Conservation (phyloP, 306 rosid genomes). For the Vigna reflexopilosa region DNA sequence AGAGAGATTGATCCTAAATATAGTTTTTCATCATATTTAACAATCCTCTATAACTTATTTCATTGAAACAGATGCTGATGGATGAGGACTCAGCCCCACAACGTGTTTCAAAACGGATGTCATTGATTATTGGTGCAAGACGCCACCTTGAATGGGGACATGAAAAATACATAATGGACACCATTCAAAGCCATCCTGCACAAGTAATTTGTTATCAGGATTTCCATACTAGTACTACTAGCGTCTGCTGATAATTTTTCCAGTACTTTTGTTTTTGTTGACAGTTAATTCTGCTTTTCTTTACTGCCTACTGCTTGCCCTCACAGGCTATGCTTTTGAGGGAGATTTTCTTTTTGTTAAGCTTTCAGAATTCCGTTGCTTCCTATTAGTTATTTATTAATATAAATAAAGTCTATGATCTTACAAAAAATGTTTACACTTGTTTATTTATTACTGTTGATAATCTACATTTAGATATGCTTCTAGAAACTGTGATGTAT, state of each 20-base stretch:
- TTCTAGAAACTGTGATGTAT: constrained; percentile 26
- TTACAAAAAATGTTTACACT: neutral
- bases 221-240: constrained; percentile 23
- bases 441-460: constrained; percentile 28
- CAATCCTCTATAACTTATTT: constrained; percentile 35
- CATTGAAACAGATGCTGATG: constrained; percentile 69
- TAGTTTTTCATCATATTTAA: too few relatives aligned
- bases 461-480: neutral
- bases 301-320: neutral
- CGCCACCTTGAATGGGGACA: constrained; percentile 97
- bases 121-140: constrained; percentile 87
- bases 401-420: neutral
- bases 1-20: too few relatives aligned
- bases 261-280: constrained; percentile 17
- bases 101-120: constrained; percentile 78
- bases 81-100: constrained; percentile 66
- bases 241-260: constrained; percentile 8
- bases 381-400: constrained; percentile 17
- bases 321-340: constrained; percentile 33
- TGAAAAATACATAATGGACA: constrained; percentile 90
- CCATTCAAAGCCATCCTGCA: constrained; percentile 94
- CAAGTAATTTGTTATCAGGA: constrained; percentile 65
- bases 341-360: constrained; percentile 4
- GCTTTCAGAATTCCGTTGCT: neutral
- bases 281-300: constrained; percentile 17